A percentile compares a stretch with the other conserved stretches of the same genome.
Evolutionary conservation across 2,329 filamentous ascomycete species (phyloP).

Genomic region (Trichoderma afroharzianum): DNA sequence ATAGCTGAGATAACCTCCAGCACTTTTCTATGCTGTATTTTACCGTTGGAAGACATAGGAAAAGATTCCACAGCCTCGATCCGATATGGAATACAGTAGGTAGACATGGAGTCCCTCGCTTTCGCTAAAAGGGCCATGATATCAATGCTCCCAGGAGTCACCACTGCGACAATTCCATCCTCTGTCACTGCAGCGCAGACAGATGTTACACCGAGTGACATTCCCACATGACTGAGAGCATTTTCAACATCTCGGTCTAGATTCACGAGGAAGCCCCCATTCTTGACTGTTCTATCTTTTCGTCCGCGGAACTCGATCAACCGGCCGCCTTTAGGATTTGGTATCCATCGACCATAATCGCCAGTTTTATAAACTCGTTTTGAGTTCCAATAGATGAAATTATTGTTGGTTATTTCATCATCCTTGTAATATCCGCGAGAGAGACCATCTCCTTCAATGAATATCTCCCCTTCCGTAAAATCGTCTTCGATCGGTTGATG

Average conservation of each 20-base stretch:
- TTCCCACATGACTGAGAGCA: neutral
- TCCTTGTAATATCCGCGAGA: conserved; percentile 11
- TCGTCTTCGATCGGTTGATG: neutral
- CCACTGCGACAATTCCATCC: conserved; percentile 12
- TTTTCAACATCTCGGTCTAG: conserved; percentile 16
- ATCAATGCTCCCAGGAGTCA: conserved; percentile 8
- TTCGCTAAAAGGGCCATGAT: neutral
- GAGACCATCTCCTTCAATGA: conserved; percentile 11
- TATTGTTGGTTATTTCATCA: neutral
- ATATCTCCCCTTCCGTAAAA: conserved; percentile 1
- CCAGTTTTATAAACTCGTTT: conserved; percentile 6
- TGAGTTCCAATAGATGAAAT: neutral
- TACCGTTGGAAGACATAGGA: conserved; percentile 11
- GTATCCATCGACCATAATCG: conserved; percentile 12
- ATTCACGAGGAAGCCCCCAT: conserved; percentile 13
- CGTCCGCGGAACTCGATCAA: conserved; percentile 13
- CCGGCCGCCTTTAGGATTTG: neutral
- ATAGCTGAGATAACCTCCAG: neutral
- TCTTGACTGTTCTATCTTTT: conserved; percentile 16
- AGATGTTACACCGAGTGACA: neutral
- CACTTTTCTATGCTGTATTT: conserved; percentile 2
- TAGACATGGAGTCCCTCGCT: conserved; percentile 3
- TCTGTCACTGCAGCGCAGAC: conserved; percentile 4
- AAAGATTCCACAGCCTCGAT: neutral
- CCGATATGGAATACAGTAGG: conserved; percentile 9